Evolutionary conservation across 768 basidiomycete genomes (phyloP), one percentile per base, ranked within the genome.

Genomic region (Cystobasidiopsis lactophilus): DNA sequence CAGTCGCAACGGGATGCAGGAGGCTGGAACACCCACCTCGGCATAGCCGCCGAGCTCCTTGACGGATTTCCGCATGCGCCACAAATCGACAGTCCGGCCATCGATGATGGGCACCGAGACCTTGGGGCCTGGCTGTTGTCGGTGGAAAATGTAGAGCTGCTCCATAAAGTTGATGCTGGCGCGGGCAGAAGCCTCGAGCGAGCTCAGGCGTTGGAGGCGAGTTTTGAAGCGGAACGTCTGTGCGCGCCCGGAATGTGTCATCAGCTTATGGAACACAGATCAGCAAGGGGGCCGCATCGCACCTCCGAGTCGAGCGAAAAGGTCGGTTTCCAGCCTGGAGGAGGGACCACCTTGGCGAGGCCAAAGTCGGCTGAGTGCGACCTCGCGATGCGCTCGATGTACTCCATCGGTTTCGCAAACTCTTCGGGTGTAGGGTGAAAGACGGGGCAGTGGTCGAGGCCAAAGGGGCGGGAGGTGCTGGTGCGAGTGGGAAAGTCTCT

Each of bases 151-250:
- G 68, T 89, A 89, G 46, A 98, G 75, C 68, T 93, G 86, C 66
- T 96, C 91, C 59, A 95, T 69, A 69, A 93, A 96, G 71, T 93
- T 96, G 66, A 96, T 70, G 68, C 89, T 93, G 48, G 93, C 91
- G 60, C 93, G 73, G 55, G 88, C 89, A 33, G 89, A 83, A 16
- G 93, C 93, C 69, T 96, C 91, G 59, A 98, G 85, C 57, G 85
- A 88, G 67, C 95, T 95, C 62, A 98, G 73, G 57, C 83, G 78
- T 67, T 93, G 88, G 40, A 96, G 69, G 48, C 93, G 79, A 49
- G 91, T 98, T 69, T 84, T 85, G 71, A 98, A 98, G 46, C 85
- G 82, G 70, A 93, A 95, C 53, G 73, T 73, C 88, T 85, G 60
- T 47, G 24, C 40, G 51, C 35, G 55, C 41, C 60, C 51, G 11